Evolutionary conservation across 2,329 filamentous ascomycete species (phyloP).

Genomic region (Tolypocladium capitatum): DNA sequence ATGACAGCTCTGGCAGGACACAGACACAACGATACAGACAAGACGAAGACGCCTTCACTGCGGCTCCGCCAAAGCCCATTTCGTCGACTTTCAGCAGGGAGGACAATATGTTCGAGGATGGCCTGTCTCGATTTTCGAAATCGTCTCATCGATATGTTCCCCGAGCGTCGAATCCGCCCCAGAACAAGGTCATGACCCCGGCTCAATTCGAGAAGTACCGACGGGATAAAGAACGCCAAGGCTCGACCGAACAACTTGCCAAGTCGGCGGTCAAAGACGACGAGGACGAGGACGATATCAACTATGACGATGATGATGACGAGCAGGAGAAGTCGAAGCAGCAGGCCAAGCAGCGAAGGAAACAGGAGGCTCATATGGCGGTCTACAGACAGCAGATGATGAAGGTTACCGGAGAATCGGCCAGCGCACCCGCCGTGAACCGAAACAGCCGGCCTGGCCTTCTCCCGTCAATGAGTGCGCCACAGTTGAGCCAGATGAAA

Average conservation of each 20-base stretch:
- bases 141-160: slow-evolving; percentile 21
- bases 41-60: slow-evolving; percentile 25
- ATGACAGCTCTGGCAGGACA: slow-evolving; percentile 7
- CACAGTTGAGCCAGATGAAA: slow-evolving; percentile 36
- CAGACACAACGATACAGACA: slow-evolving; percentile 20
- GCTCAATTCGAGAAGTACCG: slow-evolving; percentile 75
- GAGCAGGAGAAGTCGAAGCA: slow-evolving; percentile 63
- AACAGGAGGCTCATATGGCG: slow-evolving; percentile 81
- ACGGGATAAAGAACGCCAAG: slow-evolving; percentile 56
- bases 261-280: slow-evolving; percentile 39
- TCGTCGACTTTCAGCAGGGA: slow-evolving; percentile 26
- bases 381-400: slow-evolving; percentile 93
- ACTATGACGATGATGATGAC: slow-evolving; percentile 65
- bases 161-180: slow-evolving; percentile 25
- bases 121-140: slow-evolving; percentile 22
- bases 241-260: slow-evolving; percentile 25
- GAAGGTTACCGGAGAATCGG: slow-evolving; percentile 74
- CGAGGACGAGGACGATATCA: slow-evolving; percentile 47
- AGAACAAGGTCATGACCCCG: slow-evolving; percentile 78
- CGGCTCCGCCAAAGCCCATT: slow-evolving; percentile 15
- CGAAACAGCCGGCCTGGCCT: slow-evolving; percentile 39
- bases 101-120: slow-evolving; percentile 43
- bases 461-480: slow-evolving; percentile 47
- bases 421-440: slow-evolving; percentile 9
- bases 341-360: slow-evolving; percentile 62